Conservation (phyloP, 768 basidiomycete species). For the Phylloporus sp. region DNA sequence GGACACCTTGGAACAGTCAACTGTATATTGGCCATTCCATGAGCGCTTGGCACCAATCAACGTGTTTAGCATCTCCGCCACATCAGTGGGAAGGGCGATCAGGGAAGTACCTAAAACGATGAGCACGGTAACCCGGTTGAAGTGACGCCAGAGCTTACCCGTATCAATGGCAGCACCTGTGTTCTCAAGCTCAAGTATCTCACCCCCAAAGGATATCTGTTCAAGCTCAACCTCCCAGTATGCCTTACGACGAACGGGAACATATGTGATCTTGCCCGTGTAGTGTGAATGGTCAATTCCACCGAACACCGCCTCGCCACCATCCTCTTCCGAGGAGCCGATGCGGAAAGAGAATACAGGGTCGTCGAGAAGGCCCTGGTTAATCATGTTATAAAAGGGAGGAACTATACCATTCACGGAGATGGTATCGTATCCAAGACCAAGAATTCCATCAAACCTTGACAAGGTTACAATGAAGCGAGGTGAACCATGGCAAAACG, state of each 20-base stretch:
- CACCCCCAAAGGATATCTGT: constrained; percentile 80
- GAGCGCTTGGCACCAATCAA: constrained; percentile 91
- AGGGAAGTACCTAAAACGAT: constrained; percentile 72
- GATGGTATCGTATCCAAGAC: constrained; percentile 93
- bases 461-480: background rate
- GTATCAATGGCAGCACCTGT: constrained; percentile 94
- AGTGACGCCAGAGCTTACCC: constrained; percentile 40
- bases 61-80: constrained; percentile 96
- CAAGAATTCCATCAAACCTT: constrained; percentile 94
- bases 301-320: constrained; percentile 89
- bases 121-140: background rate
- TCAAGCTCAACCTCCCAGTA: constrained; percentile 98
- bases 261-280: constrained; percentile 77
- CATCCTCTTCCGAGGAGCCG: constrained; percentile 81
- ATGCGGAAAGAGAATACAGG: constrained; percentile 95
- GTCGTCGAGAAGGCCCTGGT: constrained; percentile 73
- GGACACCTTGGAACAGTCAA: constrained; percentile 87
- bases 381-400: constrained; percentile 92
- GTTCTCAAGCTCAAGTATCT: constrained; percentile 84
- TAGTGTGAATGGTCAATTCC: constrained; percentile 79
- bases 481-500: background rate
- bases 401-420: constrained; percentile 90
- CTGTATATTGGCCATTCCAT: constrained; percentile 94
- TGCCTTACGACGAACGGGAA: constrained; percentile 89
- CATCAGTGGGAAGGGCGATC: constrained; percentile 88